Base-by-base conservation (phyloP, 1,284 basidiomycete species). In the Trichosporon sp. region DNA sequence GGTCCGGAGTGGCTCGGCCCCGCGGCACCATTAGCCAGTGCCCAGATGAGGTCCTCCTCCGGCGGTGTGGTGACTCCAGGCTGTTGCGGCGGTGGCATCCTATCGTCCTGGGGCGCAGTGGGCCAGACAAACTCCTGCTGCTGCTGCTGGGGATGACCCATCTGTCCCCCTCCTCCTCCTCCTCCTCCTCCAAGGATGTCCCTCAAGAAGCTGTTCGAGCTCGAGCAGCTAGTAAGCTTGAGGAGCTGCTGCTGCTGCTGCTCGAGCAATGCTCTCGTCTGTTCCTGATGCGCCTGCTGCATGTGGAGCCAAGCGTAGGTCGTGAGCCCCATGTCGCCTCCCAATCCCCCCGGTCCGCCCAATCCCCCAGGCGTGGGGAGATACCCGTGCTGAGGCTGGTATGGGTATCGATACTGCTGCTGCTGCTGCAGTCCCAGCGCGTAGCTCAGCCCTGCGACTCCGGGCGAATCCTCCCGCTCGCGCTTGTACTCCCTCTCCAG, bases 241-340 rank as follows among this genome's bases (percentile, higher is more conserved):
- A 72, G 70, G 13, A 79, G 56, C 64, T 79, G 78, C 54, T 74
- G 71, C 60, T 77, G 66, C 61, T 79, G 78, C 36, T 71, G 71
- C 32, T 78, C 74, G 9, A 79, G 69, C 4, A 79, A 64, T 1
- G 69, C 60, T 8, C 76, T 66, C 49, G 78, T 77, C 69, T 78
- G 76, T 19, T 74, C 69, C 60, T 78, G 76, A 60, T 79, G 78
- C 40, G 76, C 75, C 60, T 79, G 76, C 60, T 78, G 76, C 31
- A 79, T 70, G 61, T 78, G 78, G 21, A 76, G 74, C 69, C 78
- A 77, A 36, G 78, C 76, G 57, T 76, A 78, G 36, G 73, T 72
- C 13, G 76, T 71, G 4, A 79, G 52, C 27, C 75, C 62, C 11
- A 66, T 58, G 40, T 66, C 66, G 61, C 76, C 73, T 75, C 77